Base-by-base conservation (phyloP, 768 basidiomycete genomes). In the Suillus bovinus region DNA sequence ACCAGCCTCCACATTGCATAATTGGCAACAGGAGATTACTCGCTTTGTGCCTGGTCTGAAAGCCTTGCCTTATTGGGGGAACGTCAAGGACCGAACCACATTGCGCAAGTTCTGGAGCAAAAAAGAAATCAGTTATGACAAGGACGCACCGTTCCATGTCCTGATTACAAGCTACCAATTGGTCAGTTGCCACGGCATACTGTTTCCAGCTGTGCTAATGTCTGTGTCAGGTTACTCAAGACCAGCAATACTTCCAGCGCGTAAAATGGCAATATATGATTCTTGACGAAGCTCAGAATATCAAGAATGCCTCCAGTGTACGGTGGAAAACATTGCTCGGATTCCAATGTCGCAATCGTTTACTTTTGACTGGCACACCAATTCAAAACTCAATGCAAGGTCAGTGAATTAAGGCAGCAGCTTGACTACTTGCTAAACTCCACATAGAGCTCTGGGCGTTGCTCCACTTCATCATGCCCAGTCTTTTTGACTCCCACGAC, bases 221-320 rank as follows among this genome's bases (percentile, higher is more conserved):
- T 36, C 58, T 52, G 10, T 42, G 44, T 17, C 69, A 94, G 93
- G 88, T 96, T 54, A 95, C 94, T 2, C 91, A 93, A 80, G 97
- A 99, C 72, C 95, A 97, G 71, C 93, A 98, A 68, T 97, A 99
- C 77, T 96, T 99, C 78, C 93, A 97, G 71, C 86, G 92, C 42
- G 90, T 98, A 65, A 96, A 94, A 71, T 99, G 97, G 97, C 97
- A 99, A 77, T 99, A 99, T 73, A 99, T 99, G 96, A 86, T 99
- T 63, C 82, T 99, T n/a, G 97, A 99, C 69, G 97, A 99, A 76
- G 97, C 97, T 2, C 97, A 99, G 76, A 98, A 98, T 61, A 99
- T 99, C 82, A 99, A 99, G 82, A 96, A 95, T 70, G 95, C 97
- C 27, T 86, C 93, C 27, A 94, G 92, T 75, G 91, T 93, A 10